Base-by-base conservation (phyloP, 176 grass and related monocot species). In the Raddia distichophylla region DNA sequence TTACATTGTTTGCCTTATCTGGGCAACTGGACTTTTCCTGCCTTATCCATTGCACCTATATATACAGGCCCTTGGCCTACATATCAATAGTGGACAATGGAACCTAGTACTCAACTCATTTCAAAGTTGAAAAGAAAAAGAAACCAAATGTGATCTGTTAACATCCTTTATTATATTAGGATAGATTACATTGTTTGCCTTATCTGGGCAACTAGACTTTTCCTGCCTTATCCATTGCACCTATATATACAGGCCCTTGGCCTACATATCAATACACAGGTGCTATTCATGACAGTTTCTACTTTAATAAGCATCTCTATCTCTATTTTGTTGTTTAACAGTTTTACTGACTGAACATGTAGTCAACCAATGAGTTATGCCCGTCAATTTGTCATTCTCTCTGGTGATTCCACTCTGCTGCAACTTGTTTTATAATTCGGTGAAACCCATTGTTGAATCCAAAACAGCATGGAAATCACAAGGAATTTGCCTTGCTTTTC, bases 401-500 rank as follows among this genome's bases (percentile, higher is more conserved):
- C 48, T 65, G 61, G 5, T 13, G 11, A 3, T 78, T 63, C 10
- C 27, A 48, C 76, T 64, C 6, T 52, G 51, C 17, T 6, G 47
- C 60, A 51, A 65, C 45, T 5, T 27, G n/a, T n/a, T 78, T 64
- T 52, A 37, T 6, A 50, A 65, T 78, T 64, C n/a, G 17, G 5
- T 78, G 37, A 10, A 33, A 78, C 27, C 64, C 45, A n/a, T 35
- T 34, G 60, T 22, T 65, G 75, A 78, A 64, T 50, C 46, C 27
- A 35, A 13, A 65, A 64, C 33, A 19, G 22, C 27, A 77, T 49
- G 19, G 46, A 16, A 46, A 64, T 77, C 48, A 35, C 60, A 34
- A 10, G 75, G 27, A 35, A 10, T 75, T 75, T 53, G n/a, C 16
- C 35, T 19, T 74, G 57, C 56, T 46, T 47, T 8, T 69, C 20